Conservation (phyloP, 1,284 basidiomycete genomes). For the Ganoderma lucidum region DNA sequence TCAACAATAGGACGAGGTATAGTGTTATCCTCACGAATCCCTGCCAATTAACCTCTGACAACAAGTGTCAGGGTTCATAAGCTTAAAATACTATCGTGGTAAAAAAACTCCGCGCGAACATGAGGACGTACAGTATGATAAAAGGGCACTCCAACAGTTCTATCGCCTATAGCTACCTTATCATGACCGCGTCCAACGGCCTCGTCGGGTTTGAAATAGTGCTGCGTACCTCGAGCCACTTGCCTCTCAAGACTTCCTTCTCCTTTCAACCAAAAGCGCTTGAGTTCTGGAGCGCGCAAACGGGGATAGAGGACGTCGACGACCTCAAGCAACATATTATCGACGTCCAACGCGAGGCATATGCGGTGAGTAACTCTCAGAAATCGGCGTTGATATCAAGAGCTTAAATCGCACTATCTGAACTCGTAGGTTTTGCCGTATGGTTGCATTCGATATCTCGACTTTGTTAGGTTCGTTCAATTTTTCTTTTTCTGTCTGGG, state of each 20-base stretch:
- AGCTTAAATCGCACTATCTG: neutral
- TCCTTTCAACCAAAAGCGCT: conserved; percentile 36
- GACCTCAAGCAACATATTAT: conserved; percentile 53
- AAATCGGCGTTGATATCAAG: too few relatives aligned
- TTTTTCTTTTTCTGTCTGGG: neutral
- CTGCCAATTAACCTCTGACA: neutral
- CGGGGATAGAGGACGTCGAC: conserved; percentile 48
- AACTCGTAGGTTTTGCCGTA: conserved; percentile 2
- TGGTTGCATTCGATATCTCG: conserved; percentile 6
- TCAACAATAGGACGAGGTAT: neutral
- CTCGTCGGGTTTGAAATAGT: neutral
- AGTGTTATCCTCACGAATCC: neutral
- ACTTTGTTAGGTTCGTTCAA: neutral
- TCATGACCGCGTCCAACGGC: neutral
- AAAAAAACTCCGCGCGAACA: neutral
- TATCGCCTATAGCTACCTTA: neutral
- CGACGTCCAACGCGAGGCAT: conserved; percentile 43
- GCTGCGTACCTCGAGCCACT: neutral
- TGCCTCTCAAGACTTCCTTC: neutral
- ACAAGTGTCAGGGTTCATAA: neutral
- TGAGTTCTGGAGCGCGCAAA: conserved; percentile 47
- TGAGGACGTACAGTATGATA: neutral
- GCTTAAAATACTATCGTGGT: neutral
- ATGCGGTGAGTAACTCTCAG: neutral
- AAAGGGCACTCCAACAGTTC: neutral